Percentiles rank a stretch among this genome's conserved stretches.
phyloP scores from a whole-genome alignment of 768 basidiomycete species.

The Tephrocybe sp. region DNA sequence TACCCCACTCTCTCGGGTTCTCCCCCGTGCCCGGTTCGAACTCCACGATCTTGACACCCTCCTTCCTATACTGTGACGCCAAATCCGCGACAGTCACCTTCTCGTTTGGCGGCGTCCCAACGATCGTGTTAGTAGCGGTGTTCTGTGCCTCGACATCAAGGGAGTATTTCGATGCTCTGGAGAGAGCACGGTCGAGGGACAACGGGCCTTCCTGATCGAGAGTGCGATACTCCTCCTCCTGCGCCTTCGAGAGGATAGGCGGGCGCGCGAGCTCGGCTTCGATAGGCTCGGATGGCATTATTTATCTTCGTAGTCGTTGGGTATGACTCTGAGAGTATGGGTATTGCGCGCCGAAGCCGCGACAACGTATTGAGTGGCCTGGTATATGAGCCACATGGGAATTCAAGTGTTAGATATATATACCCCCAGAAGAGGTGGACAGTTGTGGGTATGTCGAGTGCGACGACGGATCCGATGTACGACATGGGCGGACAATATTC shows the following conservation, averaged over 20 bases:
- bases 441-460: no score
- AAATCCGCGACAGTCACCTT: constrained; percentile 32
- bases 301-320: background rate
- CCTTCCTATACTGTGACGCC: constrained; percentile 15
- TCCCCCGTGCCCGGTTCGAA: constrained; percentile 10
- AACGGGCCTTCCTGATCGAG: constrained; percentile 22
- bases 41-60: constrained; percentile 8
- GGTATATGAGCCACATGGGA: background rate
- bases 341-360: background rate
- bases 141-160: background rate
- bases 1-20: constrained; percentile 8
- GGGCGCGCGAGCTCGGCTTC: constrained; percentile 27
- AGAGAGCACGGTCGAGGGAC: constrained; percentile 1
- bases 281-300: constrained; percentile 30
- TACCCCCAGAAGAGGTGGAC: background rate
- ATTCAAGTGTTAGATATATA: background rate
- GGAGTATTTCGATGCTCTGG: background rate
- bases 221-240: constrained; percentile 26
- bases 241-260: constrained; percentile 22
- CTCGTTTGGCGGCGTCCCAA: constrained; percentile 11
- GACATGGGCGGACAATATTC: background rate
- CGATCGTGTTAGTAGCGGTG: constrained; percentile 5
- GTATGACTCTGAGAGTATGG: background rate
- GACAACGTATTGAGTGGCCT: background rate
- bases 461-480: background rate